Base-by-base conservation (phyloP, 1,284 basidiomycete species). In the Hypsizygus ulmarius region DNA sequence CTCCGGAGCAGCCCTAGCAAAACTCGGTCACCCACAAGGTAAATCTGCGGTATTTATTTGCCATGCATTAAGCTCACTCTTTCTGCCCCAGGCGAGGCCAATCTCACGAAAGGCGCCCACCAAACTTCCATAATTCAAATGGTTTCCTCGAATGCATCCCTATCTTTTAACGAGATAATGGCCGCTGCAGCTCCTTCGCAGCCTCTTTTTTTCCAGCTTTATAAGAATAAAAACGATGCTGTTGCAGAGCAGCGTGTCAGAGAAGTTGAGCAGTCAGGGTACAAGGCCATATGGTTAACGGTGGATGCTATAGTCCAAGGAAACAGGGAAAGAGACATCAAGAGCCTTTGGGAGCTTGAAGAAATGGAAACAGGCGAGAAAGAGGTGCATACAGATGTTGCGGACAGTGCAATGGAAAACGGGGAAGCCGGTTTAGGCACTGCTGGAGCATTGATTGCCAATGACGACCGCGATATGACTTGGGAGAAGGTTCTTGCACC, bases 271-370 rank as follows among this genome's bases (percentile, higher is more conserved):
- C 60, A 64, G 14, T 68, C 87, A 8, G 89, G 89, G 0, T 91
- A 87, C 66, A 90, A 84, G 45, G 93, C 91, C 1, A 89, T 97
- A 45, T 91, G 93, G 66, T 70, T 97, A 37, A 97, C 94, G 0
- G 93, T 95, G 2, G 94, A 97, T 69, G 92, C 93, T 5, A 77
- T 91, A 3, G 82, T 91, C 6, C 79, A 90, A 5, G 89, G 93
- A 10, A 93, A 94, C 61, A 78, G 93, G 33, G 94, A 97, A 67
- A 69, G 81, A 38, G 93, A 97, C 58, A 79, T 82, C 35, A 73
- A 77, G 47, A 79, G 77, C 49, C 78, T 81, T 5, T 84, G 82
- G 73, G 71, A 75, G 45, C 57, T 81, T 11, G 82, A 86, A 49
- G 82, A 82, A 30, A 69, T 79, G 45, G 83, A 86, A 57, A 68